phyloP scores from a whole-genome alignment of 1,284 basidiomycete species.

The Gymnopus androsaceus region DNA sequence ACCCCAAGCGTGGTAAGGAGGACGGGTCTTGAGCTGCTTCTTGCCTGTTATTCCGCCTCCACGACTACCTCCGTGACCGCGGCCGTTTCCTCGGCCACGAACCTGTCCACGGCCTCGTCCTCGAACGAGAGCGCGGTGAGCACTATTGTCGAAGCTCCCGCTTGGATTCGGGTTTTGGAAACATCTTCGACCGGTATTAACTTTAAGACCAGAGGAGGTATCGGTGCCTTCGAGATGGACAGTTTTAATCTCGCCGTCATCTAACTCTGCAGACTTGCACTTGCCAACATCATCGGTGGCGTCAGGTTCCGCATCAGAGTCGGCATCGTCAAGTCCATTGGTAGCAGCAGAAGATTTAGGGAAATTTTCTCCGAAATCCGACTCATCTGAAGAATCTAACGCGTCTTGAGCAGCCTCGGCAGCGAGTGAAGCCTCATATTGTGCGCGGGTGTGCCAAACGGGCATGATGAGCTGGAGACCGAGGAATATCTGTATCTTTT shows the following conservation, averaged over 20 bases:
- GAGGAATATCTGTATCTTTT: not conserved
- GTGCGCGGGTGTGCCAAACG: not conserved
- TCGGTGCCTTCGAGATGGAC: not conserved
- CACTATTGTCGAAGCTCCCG: not conserved
- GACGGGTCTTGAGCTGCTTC: slow-evolving; percentile 12
- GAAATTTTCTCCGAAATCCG: not conserved
- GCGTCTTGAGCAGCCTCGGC: not conserved
- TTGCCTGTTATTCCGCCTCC: not conserved
- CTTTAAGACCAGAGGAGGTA: slow-evolving; percentile 10
- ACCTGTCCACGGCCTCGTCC: not conserved
- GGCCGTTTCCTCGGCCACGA: not conserved
- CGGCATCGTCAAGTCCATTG: not conserved
- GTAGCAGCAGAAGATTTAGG: not conserved
- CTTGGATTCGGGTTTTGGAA: not conserved
- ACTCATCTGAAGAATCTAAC: not conserved
- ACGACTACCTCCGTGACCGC: not conserved
- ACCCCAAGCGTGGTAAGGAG: slow-evolving; percentile 13
- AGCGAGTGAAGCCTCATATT: not conserved
- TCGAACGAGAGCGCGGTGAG: not conserved
- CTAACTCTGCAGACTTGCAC: not conserved
- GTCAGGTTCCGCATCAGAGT: not conserved
- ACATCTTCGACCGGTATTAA: no score
- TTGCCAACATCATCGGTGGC: slow-evolving; percentile 11
- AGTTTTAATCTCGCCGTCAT: no score
- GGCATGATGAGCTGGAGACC: not conserved